phyloP scores from a whole-genome alignment of 805 yeast species.

The Saturnispora quitensis region DNA sequence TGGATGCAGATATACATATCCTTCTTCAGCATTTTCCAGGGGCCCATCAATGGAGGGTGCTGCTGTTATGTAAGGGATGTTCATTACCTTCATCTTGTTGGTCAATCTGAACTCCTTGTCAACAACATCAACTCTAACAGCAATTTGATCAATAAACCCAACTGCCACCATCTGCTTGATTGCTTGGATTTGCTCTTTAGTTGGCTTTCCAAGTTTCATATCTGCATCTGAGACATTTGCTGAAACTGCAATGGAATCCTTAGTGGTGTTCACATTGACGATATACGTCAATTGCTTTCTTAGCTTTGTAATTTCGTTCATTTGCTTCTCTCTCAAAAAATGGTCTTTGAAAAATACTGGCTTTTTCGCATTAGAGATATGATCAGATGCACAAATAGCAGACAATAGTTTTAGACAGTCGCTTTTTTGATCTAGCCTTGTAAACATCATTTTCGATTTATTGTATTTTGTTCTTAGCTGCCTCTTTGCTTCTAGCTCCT shows the following conservation, averaged over 20 bases:
- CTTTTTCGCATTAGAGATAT: constrained; percentile 43
- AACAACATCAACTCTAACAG: constrained; percentile 69
- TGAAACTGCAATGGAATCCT: constrained; percentile 47
- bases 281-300: constrained; percentile 72
- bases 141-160: constrained; percentile 87
- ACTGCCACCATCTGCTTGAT: constrained; percentile 88
- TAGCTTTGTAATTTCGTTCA: constrained; percentile 79
- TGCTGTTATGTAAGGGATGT: constrained; percentile 58
- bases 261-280: constrained; percentile 55
- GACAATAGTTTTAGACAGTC: constrained; percentile 71
- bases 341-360: constrained; percentile 44
- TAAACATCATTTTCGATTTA: constrained; percentile 51
- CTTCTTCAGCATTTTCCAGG: constrained; percentile 33
- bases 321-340: constrained; percentile 65
- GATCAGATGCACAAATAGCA: constrained; percentile 84
- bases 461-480: constrained; percentile 42
- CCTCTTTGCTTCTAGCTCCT: constrained; percentile 32
- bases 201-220: constrained; percentile 57
- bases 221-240: constrained; percentile 32
- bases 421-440: constrained; percentile 59
- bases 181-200: constrained; percentile 58
- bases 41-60: constrained; percentile 29
- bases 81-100: constrained; percentile 47
- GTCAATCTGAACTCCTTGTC: constrained; percentile 53
- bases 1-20: constrained; percentile 73